Evolutionary conservation across 495 filamentous ascomycete genomes (phyloP), one percentile per base, ranked within the genome.

Genomic region (Immersiella caudata): DNA sequence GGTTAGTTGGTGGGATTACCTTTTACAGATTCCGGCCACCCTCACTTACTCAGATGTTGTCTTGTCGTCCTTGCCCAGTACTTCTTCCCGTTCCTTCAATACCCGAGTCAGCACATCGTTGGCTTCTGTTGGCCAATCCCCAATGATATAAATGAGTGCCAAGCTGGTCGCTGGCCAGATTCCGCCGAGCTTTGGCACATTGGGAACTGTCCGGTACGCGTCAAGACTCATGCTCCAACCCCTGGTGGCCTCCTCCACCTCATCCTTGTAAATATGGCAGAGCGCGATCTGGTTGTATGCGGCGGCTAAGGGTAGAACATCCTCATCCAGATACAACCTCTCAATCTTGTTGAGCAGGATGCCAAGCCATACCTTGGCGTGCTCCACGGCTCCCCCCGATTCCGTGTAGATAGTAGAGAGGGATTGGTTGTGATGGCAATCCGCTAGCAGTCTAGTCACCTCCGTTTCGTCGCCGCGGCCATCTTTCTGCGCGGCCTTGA

Each of bases 391-490:
- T 22, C 50, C 50, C 5, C 16, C 50, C 6, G 6, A 52, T 18
- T 52, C 50, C n/a, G 50, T 52, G 50, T 52, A 52, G 50, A 52
- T 52, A 18, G 50, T 18, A 52, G 50, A 52, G 50, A 52, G n/a
- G 50, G 50, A 52, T 18, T 52, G 50, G 50, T 52, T 52, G 50
- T 52, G 50, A 18, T 52, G 50, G 50, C 50, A 52, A 18, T 52
- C 50, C 16, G 50, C 50, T 22, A 52, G 50, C 50, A 52, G 50
- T 22, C 50, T 18, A 52, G 50, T 52, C 20, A 52, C 50, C 16
- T 52, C 50, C 50, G 7, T 52, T 52, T 52, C 50, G 50, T 52
- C 50, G 16, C 50, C 50, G 20, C 50, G 50, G 16, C 50, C 50
- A 52, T 52, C 50, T 22, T 52, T 6, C 50, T 6, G 50, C 50